Evolutionary conservation across 2,329 filamentous ascomycete species (phyloP).

Genomic region (Aureobasidium sp.): DNA sequence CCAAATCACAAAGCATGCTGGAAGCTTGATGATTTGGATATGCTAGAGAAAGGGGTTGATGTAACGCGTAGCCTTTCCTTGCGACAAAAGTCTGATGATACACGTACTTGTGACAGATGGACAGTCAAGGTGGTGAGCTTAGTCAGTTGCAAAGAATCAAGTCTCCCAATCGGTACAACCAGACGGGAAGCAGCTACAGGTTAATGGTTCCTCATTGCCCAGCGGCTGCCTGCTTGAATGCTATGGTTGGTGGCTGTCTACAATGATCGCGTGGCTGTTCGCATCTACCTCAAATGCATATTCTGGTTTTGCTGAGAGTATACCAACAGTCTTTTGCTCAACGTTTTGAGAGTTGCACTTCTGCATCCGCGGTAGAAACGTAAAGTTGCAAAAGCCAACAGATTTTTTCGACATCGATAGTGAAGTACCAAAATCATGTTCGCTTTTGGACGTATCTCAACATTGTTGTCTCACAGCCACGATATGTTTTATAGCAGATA

Average conservation of each 20-base stretch:
- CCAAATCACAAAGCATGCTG: not conserved
- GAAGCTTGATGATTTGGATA: not conserved
- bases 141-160: not conserved
- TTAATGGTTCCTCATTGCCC: not conserved
- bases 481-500: not conserved
- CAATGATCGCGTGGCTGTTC: not conserved
- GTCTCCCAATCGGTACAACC: not conserved
- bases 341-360: not conserved
- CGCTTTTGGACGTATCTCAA: not conserved
- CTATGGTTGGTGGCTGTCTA: not conserved
- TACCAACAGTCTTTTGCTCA: not conserved
- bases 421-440: not conserved
- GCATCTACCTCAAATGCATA: not conserved
- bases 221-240: not conserved
- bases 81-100: not conserved
- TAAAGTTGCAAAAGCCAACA: not conserved
- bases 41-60: not conserved
- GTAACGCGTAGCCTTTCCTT: not conserved
- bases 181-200: not conserved
- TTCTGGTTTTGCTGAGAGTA: not conserved
- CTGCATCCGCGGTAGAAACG: not conserved
- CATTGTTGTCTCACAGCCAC: conserved; percentile 4
- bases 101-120: not conserved
- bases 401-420: not conserved
- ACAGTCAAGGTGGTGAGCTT: not conserved